A percentile compares a stretch with the other conserved stretches of the same genome.
phyloP scores from a whole-genome alignment of 2,329 filamentous ascomycete genomes.

The Cladosporium austrohemisphaericum region DNA sequence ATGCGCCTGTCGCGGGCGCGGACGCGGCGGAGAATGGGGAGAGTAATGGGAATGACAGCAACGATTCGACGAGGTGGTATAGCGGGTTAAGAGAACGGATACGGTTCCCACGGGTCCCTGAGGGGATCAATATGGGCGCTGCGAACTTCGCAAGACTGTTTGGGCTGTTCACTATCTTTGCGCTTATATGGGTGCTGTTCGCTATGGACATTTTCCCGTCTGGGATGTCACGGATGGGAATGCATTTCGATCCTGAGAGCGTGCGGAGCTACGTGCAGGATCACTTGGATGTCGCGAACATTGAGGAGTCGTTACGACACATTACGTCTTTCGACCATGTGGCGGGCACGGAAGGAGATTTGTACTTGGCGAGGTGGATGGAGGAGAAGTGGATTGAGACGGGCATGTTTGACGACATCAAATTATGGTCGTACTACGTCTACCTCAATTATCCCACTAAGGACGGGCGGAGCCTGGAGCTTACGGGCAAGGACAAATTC shows the following conservation, averaged over 20 bases:
- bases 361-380: slow-evolving; percentile 78
- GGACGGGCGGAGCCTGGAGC: slow-evolving; percentile 74
- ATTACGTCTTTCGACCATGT: slow-evolving; percentile 84
- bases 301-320: slow-evolving; percentile 67
- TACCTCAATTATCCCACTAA: slow-evolving; percentile 87
- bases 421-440: slow-evolving; percentile 66
- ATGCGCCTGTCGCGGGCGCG: slow-evolving; percentile 29
- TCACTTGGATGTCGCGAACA: slow-evolving; percentile 61
- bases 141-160: slow-evolving; percentile 70
- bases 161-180: slow-evolving; percentile 70
- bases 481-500: slow-evolving; percentile 73
- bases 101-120: slow-evolving; percentile 34
- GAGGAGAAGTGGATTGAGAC: slow-evolving; percentile 71
- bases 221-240: slow-evolving; percentile 59
- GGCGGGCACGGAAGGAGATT: slow-evolving; percentile 91
- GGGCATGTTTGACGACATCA: slow-evolving; percentile 64
- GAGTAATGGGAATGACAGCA: not conserved
- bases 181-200: slow-evolving; percentile 79
- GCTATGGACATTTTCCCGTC: slow-evolving; percentile 77
- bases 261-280: slow-evolving; percentile 72
- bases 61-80: not conserved
- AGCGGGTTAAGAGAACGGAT: slow-evolving; percentile 4
- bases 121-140: slow-evolving; percentile 51
- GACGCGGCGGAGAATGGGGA: no score
- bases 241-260: slow-evolving; percentile 79